Evolutionary conservation across 306 rosid species (phyloP), one percentile per base, ranked within the genome.

Genomic region (Arachis hypogaea): DNA sequence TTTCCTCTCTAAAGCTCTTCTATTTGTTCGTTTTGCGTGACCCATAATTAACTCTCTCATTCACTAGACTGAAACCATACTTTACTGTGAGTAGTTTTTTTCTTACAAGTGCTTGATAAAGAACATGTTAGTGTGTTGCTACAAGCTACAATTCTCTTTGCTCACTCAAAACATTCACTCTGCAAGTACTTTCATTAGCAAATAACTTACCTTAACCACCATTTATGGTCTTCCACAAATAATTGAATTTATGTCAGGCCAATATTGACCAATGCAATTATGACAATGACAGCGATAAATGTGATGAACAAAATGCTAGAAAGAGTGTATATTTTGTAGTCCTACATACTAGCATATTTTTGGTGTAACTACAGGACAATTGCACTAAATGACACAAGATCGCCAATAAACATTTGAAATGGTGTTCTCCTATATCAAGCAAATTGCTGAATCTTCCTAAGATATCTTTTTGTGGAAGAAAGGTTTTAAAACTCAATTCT

Each of bases 121-220:
- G 18, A 18, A 18, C 18, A 18, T 18, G 18, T 18, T 18, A 18
- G 18, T 18, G 18, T 18, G 18, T 18, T 18, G 18, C 18, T 18
- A 18, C 18, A 18, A 18, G 18, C 18, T 18, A 18, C 18, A 18
- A 18, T 18, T 18, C 18, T 18, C 18, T 18, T 18, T 18, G 18
- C 18, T 18, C 18, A 18, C 18, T 18, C 18, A 18, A 18, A 18
- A 18, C 18, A 18, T 18, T 18, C 18, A 18, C 18, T 18, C 18
- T 18, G 18, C 18, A 63, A 57, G 60, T 52, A 75, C 57, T 75
- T 54, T 65, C 68, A 49, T 59, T 18, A n/a, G 64, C 59, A 58
- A 72, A 30, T 28, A 81, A 75, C 84, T 73, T 86, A 92, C 96
- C 96, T 87, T 93, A 96, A 92, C 97, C 97, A 92, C 97, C 97